Evolutionary conservation across 306 rosid species (phyloP).

Genomic region (Quercus suber): DNA sequence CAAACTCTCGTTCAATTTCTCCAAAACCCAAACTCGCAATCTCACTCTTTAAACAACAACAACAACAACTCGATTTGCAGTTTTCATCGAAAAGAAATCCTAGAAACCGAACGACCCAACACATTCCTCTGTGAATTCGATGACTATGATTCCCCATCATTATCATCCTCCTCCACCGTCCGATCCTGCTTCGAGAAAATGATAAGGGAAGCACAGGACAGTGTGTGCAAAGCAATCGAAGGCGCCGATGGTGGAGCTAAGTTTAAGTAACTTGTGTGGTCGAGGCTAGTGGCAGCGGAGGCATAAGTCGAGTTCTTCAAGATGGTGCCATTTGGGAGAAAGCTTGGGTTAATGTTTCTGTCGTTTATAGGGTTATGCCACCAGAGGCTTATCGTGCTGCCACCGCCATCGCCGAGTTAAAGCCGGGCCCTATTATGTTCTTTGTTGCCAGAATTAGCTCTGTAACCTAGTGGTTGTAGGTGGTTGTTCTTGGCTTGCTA

Average conservation of each 20-base stretch:
- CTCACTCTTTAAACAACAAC: not conserved
- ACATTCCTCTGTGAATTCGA: conserved; percentile 69
- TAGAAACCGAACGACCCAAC: conserved; percentile 60
- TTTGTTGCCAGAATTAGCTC: conserved; percentile 91
- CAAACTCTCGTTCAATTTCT: not conserved
- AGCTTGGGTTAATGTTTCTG: conserved; percentile 93
- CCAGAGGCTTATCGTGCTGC: conserved; percentile 97
- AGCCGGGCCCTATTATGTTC: conserved; percentile 80
- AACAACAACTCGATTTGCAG: conserved; percentile 8
- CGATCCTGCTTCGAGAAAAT: conserved; percentile 84
- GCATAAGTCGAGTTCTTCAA: conserved; percentile 90
- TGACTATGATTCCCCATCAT: conserved; percentile 16
- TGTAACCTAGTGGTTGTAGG: conserved; percentile 20
- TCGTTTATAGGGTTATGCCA: conserved; percentile 91
- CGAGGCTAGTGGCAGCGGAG: conserved; percentile 91
- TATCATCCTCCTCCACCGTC: conserved; percentile 45
- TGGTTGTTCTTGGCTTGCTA: too few species aligned
- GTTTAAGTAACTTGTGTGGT: conserved; percentile 95
- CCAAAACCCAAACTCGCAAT: not conserved
- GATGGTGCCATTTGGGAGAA: conserved; percentile 93
- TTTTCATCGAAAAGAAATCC: conserved; percentile 80
- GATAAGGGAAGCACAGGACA: conserved; percentile 94
- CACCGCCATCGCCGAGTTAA: conserved; percentile 47
- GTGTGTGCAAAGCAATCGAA: conserved; percentile 73
- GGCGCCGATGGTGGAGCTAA: conserved; percentile 63